phyloP scores from a whole-genome alignment of 2,329 filamentous ascomycete species.

The Basipetospora chlamydospora region DNA sequence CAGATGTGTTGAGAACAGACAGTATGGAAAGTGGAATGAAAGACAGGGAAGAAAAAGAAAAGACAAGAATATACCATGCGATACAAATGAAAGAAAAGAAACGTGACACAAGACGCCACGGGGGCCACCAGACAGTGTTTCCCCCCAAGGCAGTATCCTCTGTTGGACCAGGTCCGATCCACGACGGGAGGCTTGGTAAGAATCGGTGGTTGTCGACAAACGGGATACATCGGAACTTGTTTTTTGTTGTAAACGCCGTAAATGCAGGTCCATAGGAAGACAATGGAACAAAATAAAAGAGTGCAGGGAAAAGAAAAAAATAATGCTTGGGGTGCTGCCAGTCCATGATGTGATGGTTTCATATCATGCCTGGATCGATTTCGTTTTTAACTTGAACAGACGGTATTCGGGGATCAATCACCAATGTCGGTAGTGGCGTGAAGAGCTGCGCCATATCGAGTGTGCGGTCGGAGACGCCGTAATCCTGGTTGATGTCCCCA shows the following conservation, averaged over 20 bases:
- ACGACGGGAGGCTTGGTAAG: too few relatives aligned
- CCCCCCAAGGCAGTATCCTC: too few relatives aligned
- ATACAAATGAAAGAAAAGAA: constrained; percentile 5
- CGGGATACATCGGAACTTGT: background rate
- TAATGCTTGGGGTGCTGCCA: constrained; percentile 10
- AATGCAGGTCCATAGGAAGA: constrained; percentile 4
- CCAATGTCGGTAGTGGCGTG: constrained; percentile 37
- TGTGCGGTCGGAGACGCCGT: constrained; percentile 47
- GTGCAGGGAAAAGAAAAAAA: constrained; percentile 14
- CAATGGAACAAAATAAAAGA: constrained; percentile 9
- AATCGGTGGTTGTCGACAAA: constrained; percentile 4
- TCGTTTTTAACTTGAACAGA: constrained; percentile 27
- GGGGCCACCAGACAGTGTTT: too few relatives aligned
- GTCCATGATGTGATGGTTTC: too few relatives aligned
- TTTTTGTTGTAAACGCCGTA: background rate
- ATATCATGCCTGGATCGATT: constrained; percentile 10
- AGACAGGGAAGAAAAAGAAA: constrained; percentile 6
- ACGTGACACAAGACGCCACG: too few relatives aligned
- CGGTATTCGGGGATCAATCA: constrained; percentile 26
- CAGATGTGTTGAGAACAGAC: constrained; percentile 4
- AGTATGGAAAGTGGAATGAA: constrained; percentile 10
- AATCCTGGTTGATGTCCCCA: constrained; percentile 52
- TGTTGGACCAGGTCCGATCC: too few relatives aligned
- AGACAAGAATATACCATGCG: constrained; percentile 7
- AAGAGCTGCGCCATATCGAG: constrained; percentile 61